Evolutionary conservation across 2,329 filamentous ascomycete genomes (phyloP), one percentile per base, ranked within the genome.

Genomic region (Ophiostoma sp.): DNA sequence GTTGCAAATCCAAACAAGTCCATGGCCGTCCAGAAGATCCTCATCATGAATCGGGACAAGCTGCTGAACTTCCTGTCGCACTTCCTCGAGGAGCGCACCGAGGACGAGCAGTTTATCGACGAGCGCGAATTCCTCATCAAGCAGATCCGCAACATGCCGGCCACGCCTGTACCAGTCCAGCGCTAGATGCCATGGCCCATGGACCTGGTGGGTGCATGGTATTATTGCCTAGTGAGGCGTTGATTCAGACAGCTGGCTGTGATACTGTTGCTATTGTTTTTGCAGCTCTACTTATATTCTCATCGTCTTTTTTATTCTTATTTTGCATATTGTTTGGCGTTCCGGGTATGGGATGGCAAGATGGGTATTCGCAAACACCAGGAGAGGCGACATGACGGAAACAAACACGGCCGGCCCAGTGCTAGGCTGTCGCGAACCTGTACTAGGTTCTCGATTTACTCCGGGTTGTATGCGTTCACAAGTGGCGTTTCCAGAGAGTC

Each of bases 1-100:
- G 95, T 98, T 67, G 95, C 95, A 70, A 99, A 99, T 77, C 95
- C 95, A 7, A 93, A 98, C 82, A 99, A 99, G 81, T 96, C 92
- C n/a, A 84, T 94, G 70, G 92, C 93, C 45, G 95, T 99, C 65
- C 93, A 97, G 77, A 92, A 94, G 76, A 97, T 99, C 75, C 81
- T 99, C 72, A 89, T 98, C 73, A 97, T 97, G 86, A 99, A 99
- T 77, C 88, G 93, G 69, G 93, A 97, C 72, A 91, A 94, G 74
- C 84, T 99, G 18, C 82, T 99, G 66, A 89, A 87, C 71, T 99
- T 99, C 78, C 80, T 99, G 66, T 91, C 92, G 7, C 90, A 90
- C 71, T 99, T 99, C 76, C 83, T 99, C 45, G 93, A 97, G 75
- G 95, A 98, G 75, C 86, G 95, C 68, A 97, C 91, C 44, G 95